A percentile compares a stretch with the other conserved stretches of the same genome.
Evolutionary conservation across 2,329 filamentous ascomycete species (phyloP).

Genomic region (Biscogniauxia marginata): DNA sequence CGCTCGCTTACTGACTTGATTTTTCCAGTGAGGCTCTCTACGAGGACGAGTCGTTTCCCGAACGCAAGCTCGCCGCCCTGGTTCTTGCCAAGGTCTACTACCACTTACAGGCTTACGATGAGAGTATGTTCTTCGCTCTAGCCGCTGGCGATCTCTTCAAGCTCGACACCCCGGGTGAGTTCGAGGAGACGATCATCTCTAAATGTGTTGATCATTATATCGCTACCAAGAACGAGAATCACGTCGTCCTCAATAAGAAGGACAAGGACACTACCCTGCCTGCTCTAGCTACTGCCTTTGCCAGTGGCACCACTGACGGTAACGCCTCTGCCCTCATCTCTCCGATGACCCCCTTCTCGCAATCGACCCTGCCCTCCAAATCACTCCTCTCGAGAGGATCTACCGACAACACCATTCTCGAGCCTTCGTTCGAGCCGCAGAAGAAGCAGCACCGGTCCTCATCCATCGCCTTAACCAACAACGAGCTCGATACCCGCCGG

Average conservation of each 20-base stretch:
- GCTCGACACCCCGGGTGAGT: constrained; percentile 86
- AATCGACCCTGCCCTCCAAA: constrained; percentile 89
- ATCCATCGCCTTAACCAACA: constrained; percentile 63
- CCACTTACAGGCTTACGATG: constrained; percentile 96
- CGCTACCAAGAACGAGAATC: constrained; percentile 60
- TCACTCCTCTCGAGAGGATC: constrained; percentile 86
- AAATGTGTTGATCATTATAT: constrained; percentile 99
- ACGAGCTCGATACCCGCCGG: constrained; percentile 68
- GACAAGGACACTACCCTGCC: constrained; percentile 47
- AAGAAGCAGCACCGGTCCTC: constrained; percentile 53
- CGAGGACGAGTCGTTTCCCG: constrained; percentile 91
- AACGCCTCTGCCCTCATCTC: constrained; percentile 72
- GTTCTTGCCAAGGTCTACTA: constrained; percentile 99
- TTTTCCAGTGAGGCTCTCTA: constrained; percentile 82
- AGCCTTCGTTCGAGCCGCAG: constrained; percentile 54
- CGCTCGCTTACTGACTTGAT: constrained; percentile 10
- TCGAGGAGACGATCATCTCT: constrained; percentile 97
- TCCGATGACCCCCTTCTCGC: constrained; percentile 91
- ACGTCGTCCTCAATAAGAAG: constrained; percentile 41
- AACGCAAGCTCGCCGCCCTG: constrained; percentile 89
- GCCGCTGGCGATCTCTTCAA: constrained; percentile 94
- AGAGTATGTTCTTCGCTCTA: constrained; percentile 97
- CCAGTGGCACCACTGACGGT: constrained; percentile 61
- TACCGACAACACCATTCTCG: constrained; percentile 61
- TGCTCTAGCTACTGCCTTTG: constrained; percentile 79